These are phyloP conservation scores for Breviolum minutum DNA, from an alignment of 73 alveolate species.

Conservation along the genomic window DNA sequence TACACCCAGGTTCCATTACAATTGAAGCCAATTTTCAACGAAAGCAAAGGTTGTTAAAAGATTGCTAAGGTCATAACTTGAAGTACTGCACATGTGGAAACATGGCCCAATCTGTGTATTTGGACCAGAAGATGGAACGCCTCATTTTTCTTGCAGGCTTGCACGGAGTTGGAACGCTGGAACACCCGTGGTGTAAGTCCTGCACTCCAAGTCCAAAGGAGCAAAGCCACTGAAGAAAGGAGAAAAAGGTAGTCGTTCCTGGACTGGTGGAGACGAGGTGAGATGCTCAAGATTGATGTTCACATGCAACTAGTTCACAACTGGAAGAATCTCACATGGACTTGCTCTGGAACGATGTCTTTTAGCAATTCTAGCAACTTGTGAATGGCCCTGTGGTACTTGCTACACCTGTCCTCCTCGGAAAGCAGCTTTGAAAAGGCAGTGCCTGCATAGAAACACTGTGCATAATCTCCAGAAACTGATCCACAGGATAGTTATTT, in stretches of 20 bases:
- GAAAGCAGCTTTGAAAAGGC: neutral
- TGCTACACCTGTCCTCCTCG: neutral
- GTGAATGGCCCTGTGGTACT: neutral
- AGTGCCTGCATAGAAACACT: neutral
- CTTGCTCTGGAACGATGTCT: neutral
- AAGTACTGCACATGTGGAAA: conserved; percentile 94
- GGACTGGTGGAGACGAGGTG: neutral
- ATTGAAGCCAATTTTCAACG: neutral
- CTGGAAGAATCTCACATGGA: neutral
- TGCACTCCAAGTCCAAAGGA: conserved; percentile 43
- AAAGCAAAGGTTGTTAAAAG: neutral
- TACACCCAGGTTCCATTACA: neutral
- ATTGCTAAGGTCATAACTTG: neutral
- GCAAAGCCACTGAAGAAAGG: conserved; percentile 83
- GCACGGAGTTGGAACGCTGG: neutral
- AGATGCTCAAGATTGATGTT: neutral
- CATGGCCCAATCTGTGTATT: conserved; percentile 94
- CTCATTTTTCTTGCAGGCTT: neutral
- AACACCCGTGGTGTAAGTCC: neutral
- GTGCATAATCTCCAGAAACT: neutral
- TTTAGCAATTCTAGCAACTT: no score
- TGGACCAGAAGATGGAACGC: conserved; percentile 84
- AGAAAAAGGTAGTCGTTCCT: conserved; percentile 80
- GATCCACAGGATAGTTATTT: neutral
- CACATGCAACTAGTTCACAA: neutral